phyloP scores from a whole-genome alignment of 2,329 filamentous ascomycete genomes.

The Aspergillus floridensis region DNA sequence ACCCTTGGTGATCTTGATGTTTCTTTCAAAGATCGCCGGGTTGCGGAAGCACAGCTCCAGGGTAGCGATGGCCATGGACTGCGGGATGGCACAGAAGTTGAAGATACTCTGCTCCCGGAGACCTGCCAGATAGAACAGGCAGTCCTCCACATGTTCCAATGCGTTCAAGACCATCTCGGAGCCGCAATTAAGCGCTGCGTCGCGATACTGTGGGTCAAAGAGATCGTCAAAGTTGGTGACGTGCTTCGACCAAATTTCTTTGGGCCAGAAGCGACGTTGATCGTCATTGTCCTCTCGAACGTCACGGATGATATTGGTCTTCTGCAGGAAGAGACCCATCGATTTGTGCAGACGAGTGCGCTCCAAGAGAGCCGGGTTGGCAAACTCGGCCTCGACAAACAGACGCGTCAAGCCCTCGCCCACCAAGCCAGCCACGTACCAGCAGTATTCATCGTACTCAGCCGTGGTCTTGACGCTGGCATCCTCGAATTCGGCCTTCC shows the following conservation, averaged over 20 bases:
- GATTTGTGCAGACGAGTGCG: conserved; percentile 81
- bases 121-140: conserved; percentile 95
- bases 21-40: conserved; percentile 75
- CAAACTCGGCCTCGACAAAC: conserved; percentile 82
- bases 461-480: conserved; percentile 78
- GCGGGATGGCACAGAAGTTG: conserved; percentile 97
- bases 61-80: conserved; percentile 95
- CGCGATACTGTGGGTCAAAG: conserved; percentile 74
- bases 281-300: conserved; percentile 87
- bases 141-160: conserved; percentile 82
- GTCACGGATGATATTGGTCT: conserved; percentile 98
- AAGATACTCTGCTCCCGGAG: conserved; percentile 95
- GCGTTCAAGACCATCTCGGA: conserved; percentile 95
- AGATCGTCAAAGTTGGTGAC: conserved; percentile 86
- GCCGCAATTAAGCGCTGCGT: conserved; percentile 76
- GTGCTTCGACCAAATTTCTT: conserved; percentile 95
- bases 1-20: conserved; percentile 96
- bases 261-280: conserved; percentile 87
- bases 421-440: conserved; percentile 97
- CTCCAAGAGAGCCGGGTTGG: conserved; percentile 78
- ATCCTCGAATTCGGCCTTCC: conserved; percentile 76
- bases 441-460: conserved; percentile 96
- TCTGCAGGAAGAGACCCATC: conserved; percentile 96
- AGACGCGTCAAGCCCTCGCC: conserved; percentile 88
- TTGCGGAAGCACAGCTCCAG: conserved; percentile 91